Evolutionary conservation across 441 rosid genomes (phyloP).

Genomic region (Cnidoscolus chayamansa): DNA sequence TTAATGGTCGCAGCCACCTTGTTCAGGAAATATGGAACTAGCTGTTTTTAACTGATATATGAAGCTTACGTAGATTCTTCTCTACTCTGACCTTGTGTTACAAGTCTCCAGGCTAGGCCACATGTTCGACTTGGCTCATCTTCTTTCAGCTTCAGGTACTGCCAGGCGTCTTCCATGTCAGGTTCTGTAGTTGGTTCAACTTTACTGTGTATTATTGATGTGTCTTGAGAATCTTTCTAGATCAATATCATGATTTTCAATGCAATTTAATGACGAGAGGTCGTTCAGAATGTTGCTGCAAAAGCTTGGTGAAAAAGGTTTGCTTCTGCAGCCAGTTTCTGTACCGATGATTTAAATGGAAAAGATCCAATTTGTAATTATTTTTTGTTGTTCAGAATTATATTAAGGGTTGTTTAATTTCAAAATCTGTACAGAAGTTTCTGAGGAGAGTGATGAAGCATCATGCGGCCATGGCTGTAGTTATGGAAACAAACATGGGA

Average conservation of each 20-base stretch:
- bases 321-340: background rate
- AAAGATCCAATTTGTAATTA: no score
- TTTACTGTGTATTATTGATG: background rate
- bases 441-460: background rate
- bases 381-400: no score
- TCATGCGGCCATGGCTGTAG: background rate
- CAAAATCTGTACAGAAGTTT: background rate
- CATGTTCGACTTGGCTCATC: conserved; percentile 11
- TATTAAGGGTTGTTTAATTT: background rate
- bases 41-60: background rate
- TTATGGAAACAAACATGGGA: background rate
- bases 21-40: background rate
- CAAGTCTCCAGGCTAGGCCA: conserved; percentile 2
- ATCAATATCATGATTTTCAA: background rate
- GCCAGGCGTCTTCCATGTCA: background rate
- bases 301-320: conserved; percentile 2
- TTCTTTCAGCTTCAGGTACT: conserved; percentile 22
- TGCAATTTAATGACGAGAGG: background rate
- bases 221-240: background rate
- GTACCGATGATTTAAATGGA: no score
- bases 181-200: background rate
- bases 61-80: background rate
- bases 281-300: background rate
- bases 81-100: conserved; percentile 12
- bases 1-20: no score